Base-by-base conservation (phyloP, 1,284 basidiomycete species). In the Cryptococcus maquisensis region DNA sequence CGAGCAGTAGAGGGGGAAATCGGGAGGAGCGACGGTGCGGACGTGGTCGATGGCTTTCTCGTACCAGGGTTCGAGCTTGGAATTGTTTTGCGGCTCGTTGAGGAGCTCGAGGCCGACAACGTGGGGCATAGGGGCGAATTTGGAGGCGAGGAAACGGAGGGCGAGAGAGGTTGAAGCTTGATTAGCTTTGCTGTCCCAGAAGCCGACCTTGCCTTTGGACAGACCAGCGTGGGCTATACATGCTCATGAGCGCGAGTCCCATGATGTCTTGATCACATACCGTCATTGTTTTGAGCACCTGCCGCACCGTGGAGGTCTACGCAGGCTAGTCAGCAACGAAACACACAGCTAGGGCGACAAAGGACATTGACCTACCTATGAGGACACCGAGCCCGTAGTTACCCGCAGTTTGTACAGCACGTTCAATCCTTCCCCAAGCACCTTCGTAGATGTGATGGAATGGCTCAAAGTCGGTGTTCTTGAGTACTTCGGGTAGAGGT, bases 81-180 rank as follows among this genome's bases (percentile, higher is more conserved):
- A 54, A 6, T 81, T 69, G 37, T 81, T 79, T 35, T 83, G 82
- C 2, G 90, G 90, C 71, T 94, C 90, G 71, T 94, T 94, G 43
- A 93, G 77, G 3, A 94, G 79, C 69, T 93, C 87, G 48, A 94
- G 78, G 6, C 90, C 90, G 41, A 91, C 80, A 24, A 93, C 75
- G 67, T 91, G 89, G 2, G 80, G 78, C 35, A 82, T 79, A 1
- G 75, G 67, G 13, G 78, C 75, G 38, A 77, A 64, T 44, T 74
- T 70, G 1, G 67, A 66, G 9, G 73, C 76, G 32, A 88, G 75
- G 47, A 82, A 78, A 10, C 69, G 64, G 5, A 78, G 68, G 2
- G 78, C 78, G 16, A 77, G 77, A 23, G 82, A 78, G 0, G 86
- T 85, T 36, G 82, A 82, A 3, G 79, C 73, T 61, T 84, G 80